Conservation (phyloP, 176 grass and related monocot genomes). For the Pontederia crassipes region DNA sequence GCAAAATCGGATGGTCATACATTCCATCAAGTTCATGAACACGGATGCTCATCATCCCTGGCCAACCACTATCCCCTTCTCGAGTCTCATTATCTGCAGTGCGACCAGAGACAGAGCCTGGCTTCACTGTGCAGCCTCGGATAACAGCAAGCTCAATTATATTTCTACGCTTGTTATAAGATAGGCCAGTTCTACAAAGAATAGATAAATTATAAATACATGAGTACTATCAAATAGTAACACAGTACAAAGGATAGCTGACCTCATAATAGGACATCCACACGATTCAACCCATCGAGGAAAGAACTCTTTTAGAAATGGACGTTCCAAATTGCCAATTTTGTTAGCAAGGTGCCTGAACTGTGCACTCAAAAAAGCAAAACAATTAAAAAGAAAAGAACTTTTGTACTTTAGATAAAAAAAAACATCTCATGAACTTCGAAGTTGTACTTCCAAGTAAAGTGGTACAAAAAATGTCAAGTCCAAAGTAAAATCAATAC, state of each 20-base stretch:
- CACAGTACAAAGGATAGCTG: slow-evolving; percentile 5
- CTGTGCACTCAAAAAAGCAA: slow-evolving; percentile 44
- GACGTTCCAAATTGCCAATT: slow-evolving; percentile 91
- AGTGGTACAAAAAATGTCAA: too few species aligned
- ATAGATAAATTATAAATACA: slow-evolving; percentile 3
- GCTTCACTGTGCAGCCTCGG: slow-evolving; percentile 53
- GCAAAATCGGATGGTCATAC: slow-evolving; percentile 85
- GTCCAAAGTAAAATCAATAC: too few species aligned
- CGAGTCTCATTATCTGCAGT: slow-evolving; percentile 38
- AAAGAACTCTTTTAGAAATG: slow-evolving; percentile 98
- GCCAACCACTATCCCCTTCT: slow-evolving; percentile 76
- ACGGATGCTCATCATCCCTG: slow-evolving; percentile 95
- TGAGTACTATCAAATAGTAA: background rate
- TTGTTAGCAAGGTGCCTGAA: slow-evolving; percentile 98
- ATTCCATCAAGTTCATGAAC: slow-evolving; percentile 86
- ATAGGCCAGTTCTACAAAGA: slow-evolving; percentile 64
- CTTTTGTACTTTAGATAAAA: too few species aligned
- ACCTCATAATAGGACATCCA: slow-evolving; percentile 92
- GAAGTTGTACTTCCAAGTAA: background rate
- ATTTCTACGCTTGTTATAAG: slow-evolving; percentile 91
- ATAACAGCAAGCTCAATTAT: slow-evolving; percentile 80
- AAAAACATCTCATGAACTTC: background rate
- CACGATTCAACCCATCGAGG: slow-evolving; percentile 86
- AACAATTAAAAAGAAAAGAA: background rate
- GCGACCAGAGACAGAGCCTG: slow-evolving; percentile 38